Percentiles rank a stretch among this genome's conserved stretches.
Evolutionary conservation across 805 yeast species (phyloP).

Genomic region (Saccharomycopsis sp.): DNA sequence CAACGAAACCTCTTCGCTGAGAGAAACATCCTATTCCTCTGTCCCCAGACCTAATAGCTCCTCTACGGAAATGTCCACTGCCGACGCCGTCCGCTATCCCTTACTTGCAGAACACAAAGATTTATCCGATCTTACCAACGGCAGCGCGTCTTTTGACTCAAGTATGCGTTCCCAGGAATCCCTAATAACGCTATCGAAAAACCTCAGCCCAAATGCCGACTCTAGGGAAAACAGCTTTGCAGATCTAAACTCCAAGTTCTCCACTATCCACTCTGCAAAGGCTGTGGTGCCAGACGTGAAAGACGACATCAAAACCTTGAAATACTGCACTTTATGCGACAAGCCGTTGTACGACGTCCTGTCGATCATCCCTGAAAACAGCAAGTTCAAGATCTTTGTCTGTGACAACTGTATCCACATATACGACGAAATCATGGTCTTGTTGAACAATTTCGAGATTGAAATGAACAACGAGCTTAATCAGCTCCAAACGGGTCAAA

Average conservation of each 20-base stretch:
- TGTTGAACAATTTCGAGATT: slow-evolving; percentile 9
- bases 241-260: not conserved
- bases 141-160: not conserved
- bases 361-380: slow-evolving; percentile 28
- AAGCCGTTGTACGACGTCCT: slow-evolving; percentile 60
- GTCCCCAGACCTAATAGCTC: not conserved
- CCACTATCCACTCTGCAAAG: not conserved
- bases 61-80: not conserved
- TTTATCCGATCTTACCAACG: no score
- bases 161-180: not conserved
- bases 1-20: not conserved
- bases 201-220: not conserved
- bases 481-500: not conserved
- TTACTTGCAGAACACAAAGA: no score
- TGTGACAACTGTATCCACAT: slow-evolving; percentile 17
- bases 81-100: no score
- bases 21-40: not conserved
- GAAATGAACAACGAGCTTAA: slow-evolving; percentile 5
- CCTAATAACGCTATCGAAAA: not conserved
- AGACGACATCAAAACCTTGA: slow-evolving; percentile 25
- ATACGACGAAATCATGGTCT: slow-evolving; percentile 16
- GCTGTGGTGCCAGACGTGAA: no score
- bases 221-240: not conserved
- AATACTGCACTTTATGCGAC: slow-evolving; percentile 60
- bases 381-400: slow-evolving; percentile 23